phyloP scores from a whole-genome alignment of 129 eudicot genomes.

The Kitagawia praeruptora region DNA sequence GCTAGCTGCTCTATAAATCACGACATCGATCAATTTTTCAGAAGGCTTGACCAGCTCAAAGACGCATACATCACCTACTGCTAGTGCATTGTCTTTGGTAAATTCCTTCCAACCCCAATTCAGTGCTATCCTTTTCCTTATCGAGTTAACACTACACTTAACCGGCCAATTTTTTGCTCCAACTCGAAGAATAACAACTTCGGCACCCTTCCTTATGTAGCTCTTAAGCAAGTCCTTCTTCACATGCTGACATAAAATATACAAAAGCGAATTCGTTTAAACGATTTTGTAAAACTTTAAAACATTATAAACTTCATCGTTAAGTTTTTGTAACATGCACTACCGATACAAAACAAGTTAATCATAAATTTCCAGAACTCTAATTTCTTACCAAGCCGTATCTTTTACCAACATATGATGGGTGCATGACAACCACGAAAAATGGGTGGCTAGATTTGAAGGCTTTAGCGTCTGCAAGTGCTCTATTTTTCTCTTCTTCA shows the following conservation, averaged over 20 bases:
- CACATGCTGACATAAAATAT: neutral
- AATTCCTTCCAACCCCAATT: constrained; percentile 14
- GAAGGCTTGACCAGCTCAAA: constrained; percentile 7
- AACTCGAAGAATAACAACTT: neutral
- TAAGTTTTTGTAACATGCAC: neutral
- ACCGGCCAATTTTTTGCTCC: neutral
- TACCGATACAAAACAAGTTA: neutral
- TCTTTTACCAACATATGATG: constrained; percentile 4
- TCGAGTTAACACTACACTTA: neutral
- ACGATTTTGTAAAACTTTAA: neutral
- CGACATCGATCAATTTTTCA: neutral
- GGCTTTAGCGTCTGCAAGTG: constrained; percentile 17
- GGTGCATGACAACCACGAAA: constrained; percentile 11
- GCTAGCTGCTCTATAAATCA: neutral
- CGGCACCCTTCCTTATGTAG: neutral
- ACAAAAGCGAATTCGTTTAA: neutral
- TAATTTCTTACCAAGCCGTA: constrained; percentile 13
- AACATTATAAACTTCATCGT: neutral
- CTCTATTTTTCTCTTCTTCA: constrained; percentile 1
- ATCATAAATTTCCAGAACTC: neutral
- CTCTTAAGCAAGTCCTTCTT: neutral
- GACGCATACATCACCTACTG: constrained; percentile 5
- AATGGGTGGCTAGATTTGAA: constrained; percentile 19
- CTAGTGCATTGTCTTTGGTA: constrained; percentile 3
- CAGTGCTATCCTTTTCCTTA: neutral